A percentile compares a stretch with the other conserved stretches of the same genome.
Evolutionary conservation across 345 rosid genomes (phyloP).

Genomic region (Rhizophora mangle): DNA sequence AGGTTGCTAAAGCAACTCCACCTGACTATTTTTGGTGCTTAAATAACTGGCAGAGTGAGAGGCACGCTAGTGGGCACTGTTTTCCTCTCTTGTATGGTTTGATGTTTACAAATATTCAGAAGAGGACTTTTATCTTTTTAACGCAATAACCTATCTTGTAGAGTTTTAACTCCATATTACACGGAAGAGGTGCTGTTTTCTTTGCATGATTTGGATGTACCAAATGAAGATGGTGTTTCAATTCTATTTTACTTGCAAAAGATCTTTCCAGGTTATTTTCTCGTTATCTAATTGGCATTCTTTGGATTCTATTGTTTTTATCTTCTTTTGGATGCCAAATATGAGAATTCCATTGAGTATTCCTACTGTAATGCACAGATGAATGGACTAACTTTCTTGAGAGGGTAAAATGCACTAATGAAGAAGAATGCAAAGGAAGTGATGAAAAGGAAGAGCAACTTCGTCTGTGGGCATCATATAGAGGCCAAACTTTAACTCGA

Average conservation of each 20-base stretch:
- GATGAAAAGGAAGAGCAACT: conserved; percentile 71
- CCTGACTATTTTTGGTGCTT: no score
- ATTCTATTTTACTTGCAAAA: conserved; percentile 91
- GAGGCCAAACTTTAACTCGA: conserved; percentile 98
- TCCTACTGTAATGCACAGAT: conserved; percentile 45
- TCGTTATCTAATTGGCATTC: neutral
- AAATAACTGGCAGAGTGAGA: no score
- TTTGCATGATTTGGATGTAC: conserved; percentile 59
- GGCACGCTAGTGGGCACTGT: no score
- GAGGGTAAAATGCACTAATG: conserved; percentile 50
- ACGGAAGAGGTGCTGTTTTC: conserved; percentile 93
- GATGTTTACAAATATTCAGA: neutral
- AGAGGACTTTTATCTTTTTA: neutral
- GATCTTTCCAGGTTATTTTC: conserved; percentile 80
- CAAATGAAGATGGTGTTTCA: conserved; percentile 97
- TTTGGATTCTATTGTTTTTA: neutral
- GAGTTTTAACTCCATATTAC: conserved; percentile 94
- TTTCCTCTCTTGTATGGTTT: neutral
- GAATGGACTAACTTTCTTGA: conserved; percentile 96
- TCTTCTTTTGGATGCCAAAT: neutral
- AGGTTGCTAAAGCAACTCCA: no score
- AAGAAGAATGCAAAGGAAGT: conserved; percentile 64
- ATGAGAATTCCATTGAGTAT: neutral
- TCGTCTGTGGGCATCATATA: conserved; percentile 94
- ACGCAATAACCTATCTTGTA: conserved; percentile 29